Base-by-base conservation (phyloP, 192 early-diverging fungal genomes). In the Backusella westeae region DNA sequence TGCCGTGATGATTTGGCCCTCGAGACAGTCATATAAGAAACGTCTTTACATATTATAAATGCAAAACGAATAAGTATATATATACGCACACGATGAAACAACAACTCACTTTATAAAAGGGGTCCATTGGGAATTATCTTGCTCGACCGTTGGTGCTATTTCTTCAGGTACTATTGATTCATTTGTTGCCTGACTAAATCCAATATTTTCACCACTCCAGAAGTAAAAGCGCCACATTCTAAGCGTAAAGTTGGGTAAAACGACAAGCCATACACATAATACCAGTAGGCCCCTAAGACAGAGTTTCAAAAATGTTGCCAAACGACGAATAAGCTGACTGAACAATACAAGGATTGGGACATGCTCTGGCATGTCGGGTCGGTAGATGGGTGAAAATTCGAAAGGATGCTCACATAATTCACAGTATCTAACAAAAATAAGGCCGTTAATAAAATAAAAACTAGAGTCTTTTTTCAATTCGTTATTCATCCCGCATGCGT, bases 401-500 rank as follows among this genome's bases (percentile, higher is more conserved):
- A 93, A 98, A 26, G 88, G 84, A 83, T 97, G 86, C 46, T 93
- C 92, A 82, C 97, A 98, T 6, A 98, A 89, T 79, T 98, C 97
- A 85, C 97, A 98, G 76, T 90, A 88, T 75, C 87, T 89, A 78
- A 17, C 41, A 7, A 6, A 81, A 72, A 46, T 73, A 42, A 36
- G 21, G 67, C 2, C 39, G 19, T 15, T 67, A 69, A 21, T 17
- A 1, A 63, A 23, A 75, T 12, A 74, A 3, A 35, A 17, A 46
- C 32, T 21, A 29, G 8, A 32, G 32, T 32, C 32, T 34, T 42
- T 72, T 32, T 32, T 32, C 32, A 32, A 32, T 32, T 34, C 56
- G 52, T 49, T 68, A 0, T 66, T 34, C 52, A 59, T 9, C 26
- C 17, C 10, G 53, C 53, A 53, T 23, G 1, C 67, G 73, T 87